Evolutionary conservation across 805 yeast genomes (phyloP), one percentile per base, ranked within the genome.

Genomic region (Candida ipomoeae): DNA sequence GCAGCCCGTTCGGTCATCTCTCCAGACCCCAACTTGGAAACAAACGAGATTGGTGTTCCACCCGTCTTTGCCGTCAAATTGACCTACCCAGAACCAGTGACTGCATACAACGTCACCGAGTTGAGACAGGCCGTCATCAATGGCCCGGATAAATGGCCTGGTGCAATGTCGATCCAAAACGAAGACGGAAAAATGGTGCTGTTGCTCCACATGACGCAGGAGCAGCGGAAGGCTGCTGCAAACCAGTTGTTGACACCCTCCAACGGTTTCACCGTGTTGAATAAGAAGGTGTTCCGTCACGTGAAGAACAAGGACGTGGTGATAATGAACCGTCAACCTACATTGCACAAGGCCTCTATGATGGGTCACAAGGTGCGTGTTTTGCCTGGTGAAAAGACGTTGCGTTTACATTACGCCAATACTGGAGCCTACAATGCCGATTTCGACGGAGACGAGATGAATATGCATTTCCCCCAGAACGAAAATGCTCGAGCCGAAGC

Each of bases 381-480:
- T 32, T 77, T 94, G 60, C 99, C 98, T 4, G 96, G 96, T 52
- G 99, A 94, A 67, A 94, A 94, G 77, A 95, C 99, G 3, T 76
- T 94, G 62, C 83, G 99, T 65, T 76, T 94, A 69, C 99, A 94
- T 69, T 94, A 94, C 70, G 99, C 99, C 62, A 94, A 94, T 71
- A 94, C 99, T 41, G 97, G 97, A 73, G 97, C 99, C 40, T 94
- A 92, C 73, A 92, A 92, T 69, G 98, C 98, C 37, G 99, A 92
- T 80, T 92, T 94, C 63, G 99, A 92, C 73, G 99, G 99, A 78
- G 99, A 92, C 72, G 99, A 92, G 76, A 92, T 92, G 99, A 92
- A 92, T 69, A 87, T 92, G 97, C 99, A 92, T 74, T 92, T 92
- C 78, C 99, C 99, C 26, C 99, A 92, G 74, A 90, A 88, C 70